These are phyloP conservation scores for Parascedosporium putredinis DNA, from an alignment of 2,329 filamentous ascomycete species.

Conservation along the genomic window DNA sequence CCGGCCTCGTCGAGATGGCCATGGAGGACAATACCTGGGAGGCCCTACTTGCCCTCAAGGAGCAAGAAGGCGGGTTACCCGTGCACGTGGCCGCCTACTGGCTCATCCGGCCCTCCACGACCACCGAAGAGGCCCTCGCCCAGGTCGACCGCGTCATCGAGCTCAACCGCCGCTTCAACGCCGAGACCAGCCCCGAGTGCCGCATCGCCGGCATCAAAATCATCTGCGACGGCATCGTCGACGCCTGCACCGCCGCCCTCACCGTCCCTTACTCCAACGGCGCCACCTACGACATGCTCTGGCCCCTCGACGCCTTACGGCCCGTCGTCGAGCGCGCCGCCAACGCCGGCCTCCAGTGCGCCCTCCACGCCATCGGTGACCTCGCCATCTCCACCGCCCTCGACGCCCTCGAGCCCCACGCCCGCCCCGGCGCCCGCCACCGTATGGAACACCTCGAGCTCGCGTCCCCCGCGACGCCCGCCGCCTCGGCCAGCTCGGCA, in stretches of 20 bases:
- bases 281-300: conserved; percentile 36
- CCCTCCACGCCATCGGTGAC: conserved; percentile 57
- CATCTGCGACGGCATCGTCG: conserved; percentile 55
- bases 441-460: conserved; percentile 58
- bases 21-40: conserved; percentile 50
- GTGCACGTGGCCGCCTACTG: conserved; percentile 45
- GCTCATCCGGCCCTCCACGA: conserved; percentile 39
- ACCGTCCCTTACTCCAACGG: conserved; percentile 46
- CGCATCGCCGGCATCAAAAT: conserved; percentile 53
- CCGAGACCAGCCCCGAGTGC: conserved; percentile 23
- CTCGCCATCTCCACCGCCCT: conserved; percentile 46
- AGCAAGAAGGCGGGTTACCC: conserved; percentile 23
- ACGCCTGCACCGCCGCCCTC: conserved; percentile 53
- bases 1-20: conserved; percentile 48
- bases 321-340: conserved; percentile 45
- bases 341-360: conserved; percentile 45
- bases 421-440: conserved; percentile 38
- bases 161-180: conserved; percentile 25
- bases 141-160: conserved; percentile 41
- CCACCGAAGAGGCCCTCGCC: conserved; percentile 27
- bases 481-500: conserved; percentile 45
- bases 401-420: conserved; percentile 37
- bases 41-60: conserved; percentile 33
- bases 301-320: conserved; percentile 39
- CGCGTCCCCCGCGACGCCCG: conserved; percentile 41